Evolutionary conservation across 257 asterid genomes (phyloP), one percentile per base, ranked within the genome.

Genomic region (Petrea volubilis): DNA sequence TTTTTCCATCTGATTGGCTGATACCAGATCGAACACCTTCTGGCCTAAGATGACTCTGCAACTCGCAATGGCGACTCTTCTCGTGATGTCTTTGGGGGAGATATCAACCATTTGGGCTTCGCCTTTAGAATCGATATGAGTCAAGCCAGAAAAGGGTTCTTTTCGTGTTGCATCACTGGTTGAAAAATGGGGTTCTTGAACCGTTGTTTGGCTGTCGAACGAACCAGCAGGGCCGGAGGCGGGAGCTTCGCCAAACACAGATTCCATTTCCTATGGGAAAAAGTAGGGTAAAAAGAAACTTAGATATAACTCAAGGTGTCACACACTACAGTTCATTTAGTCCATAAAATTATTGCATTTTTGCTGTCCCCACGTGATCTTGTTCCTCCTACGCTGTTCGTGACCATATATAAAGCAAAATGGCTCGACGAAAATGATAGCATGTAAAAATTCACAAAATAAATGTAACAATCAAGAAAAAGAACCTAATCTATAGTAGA

Each of bases 101-200:
- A 90, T 64, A 74, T 93, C 97, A 21, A 87, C 95, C 98, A 93
- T 87, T 64, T 80, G 96, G 23, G 98, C 87, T 76, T 87, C 92
- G 5, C 96, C 98, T 77, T 74, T 79, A 65, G 74, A 69, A 51
- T 84, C 86, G 41, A 90, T 53, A 74, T 90, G 98, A 8, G 95
- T 85, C 82, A 90, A 71, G 36, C 78, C 64, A 43, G 88, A 21
- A 4, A 21, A 24, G 2, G 80, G 29, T 41, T 78, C 72, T 29
- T 75, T 68, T n/a, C 47, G 68, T 7, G 63, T 7, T 29, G 50
- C 46, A n/a, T 76, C 66, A 1, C 38, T 59, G 21, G 73, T 24
- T 43, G 33, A 24, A 68, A 10, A 28, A 24, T 77, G 67, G 2
- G 86, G 43, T 46, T 81, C 96, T 29, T 74, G 82, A 34, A 74